Conservation (phyloP, 139 green algal genomes). For the Volvox reticuliferus region DNA sequence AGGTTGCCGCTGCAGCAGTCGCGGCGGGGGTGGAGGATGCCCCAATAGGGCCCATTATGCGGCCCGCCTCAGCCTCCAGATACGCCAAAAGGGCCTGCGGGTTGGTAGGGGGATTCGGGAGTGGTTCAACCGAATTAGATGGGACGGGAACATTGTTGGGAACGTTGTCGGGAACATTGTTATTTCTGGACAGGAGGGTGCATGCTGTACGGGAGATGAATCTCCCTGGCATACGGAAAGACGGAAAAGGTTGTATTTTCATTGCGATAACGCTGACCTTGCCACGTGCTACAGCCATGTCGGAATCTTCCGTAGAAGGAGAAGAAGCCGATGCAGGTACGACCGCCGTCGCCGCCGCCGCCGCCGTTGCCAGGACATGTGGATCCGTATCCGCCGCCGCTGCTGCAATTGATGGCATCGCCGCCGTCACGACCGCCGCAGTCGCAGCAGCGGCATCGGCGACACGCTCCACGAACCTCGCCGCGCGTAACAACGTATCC, state of each 20-base stretch:
- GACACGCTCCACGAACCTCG: constrained; percentile 63
- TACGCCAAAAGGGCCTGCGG: constrained; percentile 70
- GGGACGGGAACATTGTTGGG: too few relatives aligned
- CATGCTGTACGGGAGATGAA: too few relatives aligned
- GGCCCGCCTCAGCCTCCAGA: constrained; percentile 70
- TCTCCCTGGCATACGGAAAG: too few relatives aligned
- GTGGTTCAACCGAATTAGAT: too few relatives aligned
- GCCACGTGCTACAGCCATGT: constrained; percentile 68
- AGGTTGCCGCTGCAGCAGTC: neutral
- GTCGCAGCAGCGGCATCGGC: constrained; percentile 11
- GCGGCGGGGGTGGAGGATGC: neutral
- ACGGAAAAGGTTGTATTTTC: neutral
- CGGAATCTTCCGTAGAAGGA: constrained; percentile 27
- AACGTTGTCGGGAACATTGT: too few relatives aligned
- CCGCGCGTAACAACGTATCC: constrained; percentile 72
- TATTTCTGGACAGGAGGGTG: too few relatives aligned
- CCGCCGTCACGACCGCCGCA: neutral
- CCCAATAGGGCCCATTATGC: constrained; percentile 39
- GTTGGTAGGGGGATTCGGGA: neutral
- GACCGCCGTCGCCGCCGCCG: neutral
- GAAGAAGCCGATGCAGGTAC: neutral
- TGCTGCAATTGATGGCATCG: neutral
- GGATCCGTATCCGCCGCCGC: neutral
- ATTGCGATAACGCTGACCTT: constrained; percentile 48
- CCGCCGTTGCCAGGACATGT: too few relatives aligned